Evolutionary conservation across 2,329 filamentous ascomycete species (phyloP).

Genomic region (Xylaria sp.): DNA sequence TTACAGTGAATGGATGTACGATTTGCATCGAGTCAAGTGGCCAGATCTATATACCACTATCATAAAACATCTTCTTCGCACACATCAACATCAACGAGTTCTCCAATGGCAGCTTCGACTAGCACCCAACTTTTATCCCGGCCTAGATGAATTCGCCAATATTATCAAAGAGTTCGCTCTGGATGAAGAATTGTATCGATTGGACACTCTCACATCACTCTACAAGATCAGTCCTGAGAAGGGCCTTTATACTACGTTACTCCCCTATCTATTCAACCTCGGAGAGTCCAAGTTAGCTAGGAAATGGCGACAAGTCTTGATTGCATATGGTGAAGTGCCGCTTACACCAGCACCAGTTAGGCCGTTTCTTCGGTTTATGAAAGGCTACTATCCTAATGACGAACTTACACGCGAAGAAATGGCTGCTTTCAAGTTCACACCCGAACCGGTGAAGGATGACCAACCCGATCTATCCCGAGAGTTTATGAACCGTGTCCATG

Average conservation of each 20-base stretch:
- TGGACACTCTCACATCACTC: slow-evolving; percentile 56
- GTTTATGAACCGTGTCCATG: slow-evolving; percentile 52
- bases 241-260: slow-evolving; percentile 60
- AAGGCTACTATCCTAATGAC: slow-evolving; percentile 57
- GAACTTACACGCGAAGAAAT: slow-evolving; percentile 51
- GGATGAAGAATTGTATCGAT: slow-evolving; percentile 51
- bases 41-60: slow-evolving; percentile 62
- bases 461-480: slow-evolving; percentile 47
- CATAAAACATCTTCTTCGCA: slow-evolving; percentile 56
- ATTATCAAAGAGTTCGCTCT: slow-evolving; percentile 55
- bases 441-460: slow-evolving; percentile 28
- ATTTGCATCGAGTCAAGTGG: slow-evolving; percentile 56
- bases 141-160: slow-evolving; percentile 53
- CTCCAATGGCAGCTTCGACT: slow-evolving; percentile 62
- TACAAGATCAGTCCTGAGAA: slow-evolving; percentile 58
- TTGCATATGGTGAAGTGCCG: slow-evolving; percentile 56
- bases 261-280: slow-evolving; percentile 62
- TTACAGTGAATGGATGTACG: slow-evolving; percentile 57
- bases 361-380: slow-evolving; percentile 61
- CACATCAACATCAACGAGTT: slow-evolving; percentile 52
- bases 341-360: slow-evolving; percentile 51
- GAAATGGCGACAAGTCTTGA: slow-evolving; percentile 59
- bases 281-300: slow-evolving; percentile 58
- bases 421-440: slow-evolving; percentile 27
- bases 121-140: slow-evolving; percentile 55